Base-by-base conservation (phyloP, 306 rosid species). In the Vicia villosa region DNA sequence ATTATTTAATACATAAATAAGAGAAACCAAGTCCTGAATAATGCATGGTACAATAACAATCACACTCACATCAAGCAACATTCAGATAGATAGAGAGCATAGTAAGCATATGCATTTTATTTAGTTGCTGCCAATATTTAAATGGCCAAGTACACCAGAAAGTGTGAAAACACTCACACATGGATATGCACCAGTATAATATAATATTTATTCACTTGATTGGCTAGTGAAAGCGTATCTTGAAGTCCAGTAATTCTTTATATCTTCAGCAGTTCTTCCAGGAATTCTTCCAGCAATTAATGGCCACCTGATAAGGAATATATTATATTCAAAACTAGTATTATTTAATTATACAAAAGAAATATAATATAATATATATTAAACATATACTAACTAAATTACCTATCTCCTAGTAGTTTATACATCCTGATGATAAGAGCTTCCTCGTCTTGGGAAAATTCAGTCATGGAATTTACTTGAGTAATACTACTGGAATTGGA, bases 221-320 rank as follows among this genome's bases (percentile, higher is more conserved):
- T 84, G 70, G 28, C 86, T 84, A 56, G 10, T 16, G 0, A 24
- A 54, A 11, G 96, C 83, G 77, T 76, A 67, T 80, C 89, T 86
- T 47, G 96, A 85, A 79, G 81, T 86, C 97, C 96, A 91, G 60
- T 82, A 91, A 68, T 86, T 86, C 79, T 88, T 77, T 77, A 91
- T 91, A 79, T 91, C 97, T 75, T 91, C 97, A 15, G 92, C 97
- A 74, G 97, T 79, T 88, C 97, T 83, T 82, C 97, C 96, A 6
- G 97, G 97, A 77, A 91, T 88, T 80, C 97, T 88, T 41, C 97
- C 97, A 80, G 97, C 97, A 78, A 91, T 86, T 75, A 91, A 75
- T 72, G 88, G 63, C 97, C 97, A 91, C 87, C 97, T 91, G 58
- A 66, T 17, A 55, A 28, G 4, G 0, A 74, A 10, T 6, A 47